Base-by-base conservation (phyloP, 768 basidiomycete species). In the Boletus insuetus region DNA sequence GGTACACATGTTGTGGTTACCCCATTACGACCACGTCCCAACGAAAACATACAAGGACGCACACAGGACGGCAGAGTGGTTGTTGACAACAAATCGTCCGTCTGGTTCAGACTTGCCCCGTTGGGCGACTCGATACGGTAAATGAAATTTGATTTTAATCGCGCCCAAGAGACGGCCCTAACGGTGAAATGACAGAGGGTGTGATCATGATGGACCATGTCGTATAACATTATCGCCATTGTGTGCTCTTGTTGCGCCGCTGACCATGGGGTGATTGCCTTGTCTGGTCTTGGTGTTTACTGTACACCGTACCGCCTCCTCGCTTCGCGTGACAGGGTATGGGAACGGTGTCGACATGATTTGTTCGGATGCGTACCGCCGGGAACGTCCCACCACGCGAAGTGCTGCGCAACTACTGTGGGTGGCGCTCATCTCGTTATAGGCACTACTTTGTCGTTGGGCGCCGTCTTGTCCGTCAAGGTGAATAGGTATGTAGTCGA, bases 71-170 rank as follows among this genome's bases (percentile, higher is more conserved):
- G 13, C 34, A 35, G 14, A 35, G 29, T 11, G 12, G 4, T 17
- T 17, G 37, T 19, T 53, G 50, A 9, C 20, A 44, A 16, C 38
- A 10, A 29, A n/a, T 22, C 24, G 26, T 60, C 29, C 37, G 40
- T 47, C 51, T 38, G 50, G 60, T 46, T n/a, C 60, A 39, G 34
- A 58, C 8, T 62, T 58, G 31, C 60, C 60, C 6, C 0, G 35
- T 49, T 42, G 7, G 51, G 54, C 19, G 44, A 45, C 34, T 29
- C 17, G 32, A 19, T 31, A 2, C 32, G 24, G 41, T 40, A 57
- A 57, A 62, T 45, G 58, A 53, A n/a, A 17, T 2, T 34, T 44
- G 58, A 58, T 59, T 34, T 17, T 9, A 13, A 51, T 51, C 16
- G 29, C 50, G 40, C 22, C 26, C 34, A 16, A 22, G 14, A 26